Evolutionary conservation across 2,329 filamentous ascomycete genomes (phyloP).

Genomic region (Epichloe glyceriae): DNA sequence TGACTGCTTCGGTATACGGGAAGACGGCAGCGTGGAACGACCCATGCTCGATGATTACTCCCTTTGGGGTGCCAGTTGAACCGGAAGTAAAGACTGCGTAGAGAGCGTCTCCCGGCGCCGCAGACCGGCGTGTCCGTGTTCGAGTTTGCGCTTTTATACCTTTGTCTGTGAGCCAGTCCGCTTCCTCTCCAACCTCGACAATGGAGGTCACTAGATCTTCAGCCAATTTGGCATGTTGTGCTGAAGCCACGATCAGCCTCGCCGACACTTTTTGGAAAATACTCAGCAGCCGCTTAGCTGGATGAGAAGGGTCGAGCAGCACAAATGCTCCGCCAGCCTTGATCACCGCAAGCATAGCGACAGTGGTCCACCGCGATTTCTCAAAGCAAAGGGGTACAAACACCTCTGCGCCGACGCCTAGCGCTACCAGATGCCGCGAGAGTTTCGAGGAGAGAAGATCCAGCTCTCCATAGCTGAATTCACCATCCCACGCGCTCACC

Average conservation of each 20-base stretch:
- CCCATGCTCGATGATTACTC: background rate
- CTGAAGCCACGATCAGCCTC: background rate
- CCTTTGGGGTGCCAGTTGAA: background rate
- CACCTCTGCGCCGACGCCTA: background rate
- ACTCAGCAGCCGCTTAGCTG: background rate
- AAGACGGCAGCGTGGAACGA: background rate
- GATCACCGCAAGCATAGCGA: slow-evolving; percentile 3
- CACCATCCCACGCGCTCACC: slow-evolving; percentile 22
- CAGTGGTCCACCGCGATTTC: slow-evolving; percentile 4
- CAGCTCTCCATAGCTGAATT: slow-evolving; percentile 24
- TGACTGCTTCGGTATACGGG: background rate
- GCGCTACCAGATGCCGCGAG: background rate
- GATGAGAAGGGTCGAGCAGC: slow-evolving; percentile 6
- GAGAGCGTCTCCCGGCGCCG: background rate
- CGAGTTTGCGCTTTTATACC: background rate
- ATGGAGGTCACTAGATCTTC: background rate
- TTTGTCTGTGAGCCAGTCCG: no score
- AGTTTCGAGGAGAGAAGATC: slow-evolving; percentile 3
- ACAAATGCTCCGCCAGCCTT: slow-evolving; percentile 2
- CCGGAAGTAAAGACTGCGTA: background rate
- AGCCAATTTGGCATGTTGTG: background rate
- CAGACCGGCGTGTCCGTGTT: no score
- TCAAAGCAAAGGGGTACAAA: slow-evolving; percentile 4
- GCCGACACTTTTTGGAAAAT: background rate
- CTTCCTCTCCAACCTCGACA: background rate